Evolutionary conservation across 2,329 filamentous ascomycete genomes (phyloP).

Genomic region (Pleurostoma richardsiae): DNA sequence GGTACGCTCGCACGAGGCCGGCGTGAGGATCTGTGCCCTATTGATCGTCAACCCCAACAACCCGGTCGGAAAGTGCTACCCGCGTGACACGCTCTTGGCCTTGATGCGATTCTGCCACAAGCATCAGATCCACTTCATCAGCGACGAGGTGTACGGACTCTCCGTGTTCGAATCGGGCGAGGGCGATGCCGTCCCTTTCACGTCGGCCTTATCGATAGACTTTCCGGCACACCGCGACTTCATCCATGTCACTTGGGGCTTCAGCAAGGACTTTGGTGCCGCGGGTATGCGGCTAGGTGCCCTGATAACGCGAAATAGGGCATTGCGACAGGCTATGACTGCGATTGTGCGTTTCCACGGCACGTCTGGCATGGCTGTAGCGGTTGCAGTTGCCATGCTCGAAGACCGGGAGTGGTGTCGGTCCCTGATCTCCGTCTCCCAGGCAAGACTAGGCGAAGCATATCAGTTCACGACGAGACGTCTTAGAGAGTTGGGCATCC

Average conservation of each 20-base stretch:
- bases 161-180: conserved; percentile 37
- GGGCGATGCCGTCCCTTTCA: conserved; percentile 29
- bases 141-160: conserved; percentile 43
- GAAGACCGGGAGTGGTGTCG: conserved; percentile 38
- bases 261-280: conserved; percentile 45
- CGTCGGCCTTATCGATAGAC: conserved; percentile 42
- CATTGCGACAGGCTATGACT: conserved; percentile 26
- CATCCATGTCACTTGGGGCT: conserved; percentile 44
- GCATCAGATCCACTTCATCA: conserved; percentile 46
- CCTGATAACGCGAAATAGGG: conserved; percentile 32
- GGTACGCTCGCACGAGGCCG: conserved; percentile 23
- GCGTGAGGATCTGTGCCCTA: conserved; percentile 35
- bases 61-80: conserved; percentile 37
- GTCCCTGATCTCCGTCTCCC: conserved; percentile 34
- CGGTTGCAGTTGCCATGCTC: conserved; percentile 37
- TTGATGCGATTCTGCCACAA: conserved; percentile 44
- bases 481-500: conserved; percentile 33
- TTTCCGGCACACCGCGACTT: conserved; percentile 29
- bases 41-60: conserved; percentile 51
- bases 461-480: conserved; percentile 31
- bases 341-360: conserved; percentile 40
- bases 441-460: conserved; percentile 28
- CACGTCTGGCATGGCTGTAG: conserved; percentile 36
- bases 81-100: conserved; percentile 31
- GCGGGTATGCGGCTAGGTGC: conserved; percentile 46